Base-by-base conservation (phyloP, 345 rosid species). In the Linum lewisii region DNA sequence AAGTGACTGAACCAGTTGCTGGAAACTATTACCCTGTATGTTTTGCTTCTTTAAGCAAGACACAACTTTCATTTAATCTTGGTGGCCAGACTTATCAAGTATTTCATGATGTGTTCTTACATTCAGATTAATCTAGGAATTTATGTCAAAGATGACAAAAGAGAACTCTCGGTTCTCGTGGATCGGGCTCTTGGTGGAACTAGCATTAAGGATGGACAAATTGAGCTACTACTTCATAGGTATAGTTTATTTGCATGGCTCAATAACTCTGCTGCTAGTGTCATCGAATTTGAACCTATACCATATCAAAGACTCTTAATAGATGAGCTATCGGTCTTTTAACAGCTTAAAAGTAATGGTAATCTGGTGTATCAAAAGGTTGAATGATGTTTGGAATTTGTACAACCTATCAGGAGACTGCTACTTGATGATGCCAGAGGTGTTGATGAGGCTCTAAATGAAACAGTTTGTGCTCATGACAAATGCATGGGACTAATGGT, bases 1-100 rank as follows among this genome's bases (percentile, higher is more conserved):
- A 92, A 80, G 98, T 92, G 72, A 71, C 83, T 76, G 85, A 92
- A 77, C 98, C 93, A 21, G 79, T 81, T 55, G 90, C 96, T 71
- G 98, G 96, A 77, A 92, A 92, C 64, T 92, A 92, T 71, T 92
- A 92, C 72, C 98, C 96, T n/a, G 98, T 88, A 83, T 67, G 83
- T 74, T 60, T 23, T 63, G 16, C 26, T 42, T 37, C 9, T 14
- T 36, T 21, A 23, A 54, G 51, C 8, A 21, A 10, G 51, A 22
- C 51, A 58, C 15, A 21, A 23, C 16, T 58, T 53, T 59, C 42
- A 19, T 18, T 51, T 23, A 21, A 11, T 55, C 3, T 29, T 14
- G 32, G 63, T 5, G 6, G 21, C 24, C 22, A n/a, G 29, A 26
- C 32, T 11, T 23, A 24, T 22, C 22, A 34, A 5, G 15, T 26